Percentiles rank a stretch among this genome's conserved stretches.
phyloP scores from a whole-genome alignment of 768 basidiomycete genomes.

The Suillus clintonianus region DNA sequence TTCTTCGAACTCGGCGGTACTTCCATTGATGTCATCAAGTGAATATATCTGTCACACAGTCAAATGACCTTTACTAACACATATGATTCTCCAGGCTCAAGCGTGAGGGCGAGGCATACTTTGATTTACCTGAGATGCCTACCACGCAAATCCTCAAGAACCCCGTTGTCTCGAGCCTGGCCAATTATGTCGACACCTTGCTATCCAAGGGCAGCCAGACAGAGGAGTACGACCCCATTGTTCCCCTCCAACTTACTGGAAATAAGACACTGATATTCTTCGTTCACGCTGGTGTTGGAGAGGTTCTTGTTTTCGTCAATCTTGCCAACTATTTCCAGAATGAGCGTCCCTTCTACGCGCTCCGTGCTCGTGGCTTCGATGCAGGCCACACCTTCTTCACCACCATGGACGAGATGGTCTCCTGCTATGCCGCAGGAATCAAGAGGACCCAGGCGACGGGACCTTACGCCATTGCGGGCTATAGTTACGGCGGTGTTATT shows the following conservation, averaged over 20 bases:
- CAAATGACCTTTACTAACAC: neutral
- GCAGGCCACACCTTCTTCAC: slow-evolving; percentile 29
- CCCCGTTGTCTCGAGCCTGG: slow-evolving; percentile 30
- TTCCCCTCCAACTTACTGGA: slow-evolving; percentile 39
- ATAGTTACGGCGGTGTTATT: slow-evolving; percentile 15
- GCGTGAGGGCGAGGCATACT: slow-evolving; percentile 24
- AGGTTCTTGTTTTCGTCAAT: slow-evolving; percentile 42
- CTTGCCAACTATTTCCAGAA: slow-evolving; percentile 40
- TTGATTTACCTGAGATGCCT: slow-evolving; percentile 33
- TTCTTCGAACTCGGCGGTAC: slow-evolving; percentile 45
- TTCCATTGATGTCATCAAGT: slow-evolving; percentile 39
- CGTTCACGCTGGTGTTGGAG: slow-evolving; percentile 46
- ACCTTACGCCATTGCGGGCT: slow-evolving; percentile 35
- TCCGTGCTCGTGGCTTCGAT: slow-evolving; percentile 42
- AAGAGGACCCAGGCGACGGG: slow-evolving; percentile 29
- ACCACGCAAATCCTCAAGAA: slow-evolving; percentile 42
- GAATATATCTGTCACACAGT: slow-evolving; percentile 7
- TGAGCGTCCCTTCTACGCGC: slow-evolving; percentile 40
- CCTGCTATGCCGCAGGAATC: slow-evolving; percentile 32
- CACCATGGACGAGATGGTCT: slow-evolving; percentile 35
- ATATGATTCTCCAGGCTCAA: slow-evolving; percentile 15
- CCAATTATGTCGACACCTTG: slow-evolving; percentile 31
- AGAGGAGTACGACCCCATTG: slow-evolving; percentile 40
- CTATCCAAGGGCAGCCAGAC: slow-evolving; percentile 15
- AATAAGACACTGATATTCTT: slow-evolving; percentile 44